These are phyloP conservation scores for Suhomyces sp. DNA, from an alignment of 805 yeast genomes.

Conservation along the genomic window DNA sequence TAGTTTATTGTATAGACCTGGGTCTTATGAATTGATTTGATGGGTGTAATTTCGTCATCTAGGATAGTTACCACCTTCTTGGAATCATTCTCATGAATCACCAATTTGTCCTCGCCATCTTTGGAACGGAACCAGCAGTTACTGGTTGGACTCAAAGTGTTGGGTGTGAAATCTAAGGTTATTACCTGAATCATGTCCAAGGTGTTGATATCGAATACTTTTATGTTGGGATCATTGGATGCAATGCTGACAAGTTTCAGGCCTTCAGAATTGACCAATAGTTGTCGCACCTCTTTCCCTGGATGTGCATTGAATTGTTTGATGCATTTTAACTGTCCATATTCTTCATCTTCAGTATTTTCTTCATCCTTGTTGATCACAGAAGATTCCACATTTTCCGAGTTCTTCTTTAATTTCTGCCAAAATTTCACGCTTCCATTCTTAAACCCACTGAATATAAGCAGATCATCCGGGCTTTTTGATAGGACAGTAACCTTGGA, in stretches of 20 bases:
- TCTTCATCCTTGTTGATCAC: neutral
- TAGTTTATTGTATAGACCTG: too few relatives aligned
- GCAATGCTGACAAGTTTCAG: constrained; percentile 22
- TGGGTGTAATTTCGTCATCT: constrained; percentile 11
- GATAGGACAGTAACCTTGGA: constrained; percentile 14
- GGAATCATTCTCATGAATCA: constrained; percentile 13
- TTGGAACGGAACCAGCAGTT: constrained; percentile 13
- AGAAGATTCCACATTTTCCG: neutral
- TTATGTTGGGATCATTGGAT: constrained; percentile 16
- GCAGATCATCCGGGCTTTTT: constrained; percentile 12
- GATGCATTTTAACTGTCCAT: constrained; percentile 12
- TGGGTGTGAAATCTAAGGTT: constrained; percentile 24
- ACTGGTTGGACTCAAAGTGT: constrained; percentile 6
- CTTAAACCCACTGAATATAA: constrained; percentile 18
- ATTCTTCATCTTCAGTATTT: constrained; percentile 6
- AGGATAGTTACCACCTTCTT: constrained; percentile 12
- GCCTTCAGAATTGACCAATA: constrained; percentile 16
- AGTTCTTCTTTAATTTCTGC: constrained; percentile 10
- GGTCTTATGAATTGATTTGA: constrained; percentile 12
- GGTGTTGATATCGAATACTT: constrained; percentile 33
- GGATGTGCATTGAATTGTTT: constrained; percentile 20
- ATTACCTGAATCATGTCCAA: constrained; percentile 37
- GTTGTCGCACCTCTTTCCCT: constrained; percentile 12
- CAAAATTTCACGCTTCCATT: constrained; percentile 24
- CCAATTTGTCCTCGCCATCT: constrained; percentile 9